Base-by-base conservation (phyloP, 257 asterid species). In the Solanum chmielewskii region DNA sequence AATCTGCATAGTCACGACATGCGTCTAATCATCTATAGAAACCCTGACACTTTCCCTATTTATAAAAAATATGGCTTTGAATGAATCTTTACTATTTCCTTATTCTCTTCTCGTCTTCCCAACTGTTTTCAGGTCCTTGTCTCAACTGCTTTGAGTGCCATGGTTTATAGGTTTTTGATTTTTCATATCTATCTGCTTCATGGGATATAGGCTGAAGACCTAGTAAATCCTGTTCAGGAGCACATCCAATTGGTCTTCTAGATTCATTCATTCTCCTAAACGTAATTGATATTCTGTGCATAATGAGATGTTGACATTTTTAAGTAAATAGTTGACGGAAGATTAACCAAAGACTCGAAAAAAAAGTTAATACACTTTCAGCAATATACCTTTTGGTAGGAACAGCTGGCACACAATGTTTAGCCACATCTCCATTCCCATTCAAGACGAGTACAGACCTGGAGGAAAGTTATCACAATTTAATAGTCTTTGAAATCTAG, bases 241-340 rank as follows among this genome's bases (percentile, higher is more conserved):
- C 94, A 90, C 75, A 90, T 64, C 91, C 95, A 45, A 11, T n/a
- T 49, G 98, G 99, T 85, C 93, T 86, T 90, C 92, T 95, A 11
- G 91, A 83, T 77, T 91, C 94, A 73, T 94, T 98, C 99, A 97
- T 95, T 90, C 90, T 94, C 91, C 98, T 91, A 87, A 97, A 97
- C 20, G 99, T 97, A 76, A 97, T 94, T 62, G 98, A 97, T 87
- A 97, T 97, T 94, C 98, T 95, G 91, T 13, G 69, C 42, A 83
- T 21, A 16, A 42, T 27, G 81, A 83, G 10, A 60, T 69, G 41
- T 86, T 23, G 78, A 85, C 33, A 13, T 68, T 82, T 89, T 89
- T 33, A 71, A 3, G 29, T 62, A 23, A 56, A 10, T 20, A 31
- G 20, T 37, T 31, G 47, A 44, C 64, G 49, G 62, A 90, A 8